phyloP scores from a whole-genome alignment of 768 basidiomycete species.

The Pleurotus cornucopiae region DNA sequence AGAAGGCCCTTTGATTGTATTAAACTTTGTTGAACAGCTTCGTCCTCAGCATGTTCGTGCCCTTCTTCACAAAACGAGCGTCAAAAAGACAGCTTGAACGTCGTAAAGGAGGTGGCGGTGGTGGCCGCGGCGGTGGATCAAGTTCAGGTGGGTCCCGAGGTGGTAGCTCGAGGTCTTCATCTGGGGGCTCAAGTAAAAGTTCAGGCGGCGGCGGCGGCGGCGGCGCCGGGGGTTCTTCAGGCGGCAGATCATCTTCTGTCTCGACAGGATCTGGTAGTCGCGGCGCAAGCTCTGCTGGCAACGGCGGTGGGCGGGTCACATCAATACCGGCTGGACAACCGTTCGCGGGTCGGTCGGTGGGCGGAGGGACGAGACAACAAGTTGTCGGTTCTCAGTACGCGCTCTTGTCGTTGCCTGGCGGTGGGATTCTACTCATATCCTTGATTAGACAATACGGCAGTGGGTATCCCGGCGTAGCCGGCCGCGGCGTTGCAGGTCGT shows the following conservation, averaged over 20 bases:
- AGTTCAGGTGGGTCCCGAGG: conserved; percentile 4
- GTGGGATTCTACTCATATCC: not conserved
- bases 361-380: conserved; percentile 40
- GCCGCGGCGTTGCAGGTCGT: conserved; percentile 35
- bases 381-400: conserved; percentile 36
- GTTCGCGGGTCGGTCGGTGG: conserved; percentile 36
- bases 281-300: conserved; percentile 13
- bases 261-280: conserved; percentile 12
- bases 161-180: conserved; percentile 17
- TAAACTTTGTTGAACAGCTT: too few relatives aligned
- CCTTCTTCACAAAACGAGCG: conserved; percentile 18
- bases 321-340: conserved; percentile 32
- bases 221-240: not conserved
- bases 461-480: conserved; percentile 43
- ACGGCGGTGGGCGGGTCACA: conserved; percentile 18
- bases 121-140: conserved; percentile 16
- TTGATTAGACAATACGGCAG: conserved; percentile 44
- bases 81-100: conserved; percentile 10
- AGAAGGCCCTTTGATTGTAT: too few relatives aligned
- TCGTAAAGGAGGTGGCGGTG: conserved; percentile 31
- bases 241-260: conserved; percentile 7
- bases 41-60: conserved; percentile 22
- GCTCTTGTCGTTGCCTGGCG: not conserved
- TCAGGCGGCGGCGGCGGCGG: conserved; percentile 10
- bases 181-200: conserved; percentile 9